Percentiles rank a stretch among this genome's conserved stretches.
phyloP scores from a whole-genome alignment of 2,329 filamentous ascomycete species.

The Arthrobotrys conoides region DNA sequence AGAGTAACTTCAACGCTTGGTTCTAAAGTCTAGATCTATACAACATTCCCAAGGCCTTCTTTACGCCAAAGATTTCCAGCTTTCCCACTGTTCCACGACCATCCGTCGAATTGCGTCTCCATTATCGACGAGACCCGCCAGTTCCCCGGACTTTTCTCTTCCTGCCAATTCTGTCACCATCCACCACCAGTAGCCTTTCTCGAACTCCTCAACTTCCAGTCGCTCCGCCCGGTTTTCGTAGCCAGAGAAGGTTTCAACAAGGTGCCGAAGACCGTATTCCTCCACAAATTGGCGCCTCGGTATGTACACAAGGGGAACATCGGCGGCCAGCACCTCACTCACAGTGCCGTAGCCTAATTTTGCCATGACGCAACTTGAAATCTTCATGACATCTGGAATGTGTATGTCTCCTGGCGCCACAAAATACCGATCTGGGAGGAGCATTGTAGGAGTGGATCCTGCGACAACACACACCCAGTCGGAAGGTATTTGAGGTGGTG shows the following conservation, averaged over 20 bases:
- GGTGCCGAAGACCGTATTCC: constrained; percentile 45
- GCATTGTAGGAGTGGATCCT: constrained; percentile 51
- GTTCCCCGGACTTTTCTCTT: constrained; percentile 21
- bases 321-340: constrained; percentile 49
- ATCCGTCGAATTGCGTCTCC: constrained; percentile 40
- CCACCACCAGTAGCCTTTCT: constrained; percentile 59
- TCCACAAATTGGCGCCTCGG: constrained; percentile 51
- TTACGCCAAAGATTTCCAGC: constrained; percentile 15
- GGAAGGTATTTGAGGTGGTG: constrained; percentile 52
- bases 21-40: neutral
- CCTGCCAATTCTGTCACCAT: constrained; percentile 37
- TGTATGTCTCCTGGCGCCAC: constrained; percentile 46
- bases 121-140: constrained; percentile 13
- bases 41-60: too few species aligned
- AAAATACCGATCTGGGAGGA: constrained; percentile 50
- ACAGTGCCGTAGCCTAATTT: constrained; percentile 56
- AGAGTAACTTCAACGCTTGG: neutral
- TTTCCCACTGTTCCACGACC: constrained; percentile 24
- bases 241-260: constrained; percentile 45
- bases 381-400: constrained; percentile 56
- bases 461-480: constrained; percentile 54
- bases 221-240: constrained; percentile 47
- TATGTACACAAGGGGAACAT: constrained; percentile 49
- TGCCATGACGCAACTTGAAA: constrained; percentile 56
- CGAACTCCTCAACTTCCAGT: constrained; percentile 44